Evolutionary conservation across 768 basidiomycete species (phyloP), one percentile per base, ranked within the genome.

Genomic region (Tulasnella sp.): DNA sequence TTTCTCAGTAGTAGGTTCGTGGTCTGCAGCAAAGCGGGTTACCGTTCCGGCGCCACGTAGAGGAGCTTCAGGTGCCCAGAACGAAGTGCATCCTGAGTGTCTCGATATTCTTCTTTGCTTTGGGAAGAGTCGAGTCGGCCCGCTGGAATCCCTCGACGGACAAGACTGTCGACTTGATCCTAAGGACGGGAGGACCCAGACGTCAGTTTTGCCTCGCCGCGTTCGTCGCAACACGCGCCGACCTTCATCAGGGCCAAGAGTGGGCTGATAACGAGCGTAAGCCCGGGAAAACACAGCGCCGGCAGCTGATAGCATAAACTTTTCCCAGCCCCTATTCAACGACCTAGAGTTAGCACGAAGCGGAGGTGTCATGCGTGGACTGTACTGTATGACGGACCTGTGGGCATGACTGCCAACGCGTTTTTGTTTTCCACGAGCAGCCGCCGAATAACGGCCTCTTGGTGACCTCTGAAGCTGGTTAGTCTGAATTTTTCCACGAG

Each of bases 11-110:
- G 18, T 51, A 18, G 16, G 2, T 26, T 37, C 16, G 73, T 26
- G 23, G 2, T 46, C 13, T 67, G 69, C 37, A 46, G 44, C 26
- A 18, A 55, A 26, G 13, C 11, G 77, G 61, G 81, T 61, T 40
- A 84, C 83, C 86, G 81, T 79, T 87, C 87, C 0, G 87, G 87
- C 0, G 87, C 87, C 2, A 87, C 86, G 74, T 87, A 88, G 29
- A 88, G 84, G 6, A 88, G 83, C 82, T 87, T 88, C 80, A 88
- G 83, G n/a, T 81, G 77, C 5, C 86, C 86, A 7, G 82, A 81
- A 29, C 85, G 67, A 0, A 87, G 84, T 46, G 85, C 83, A 9
- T 82, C 26, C 77, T 86, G 85, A 5, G 87, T 85, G 78, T 81
- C 84, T 2, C 82, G 57, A 16, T 82, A 72, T 55, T 84, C 83